These are phyloP conservation scores for Zymoseptoria ardabiliae DNA, from an alignment of 2,329 filamentous ascomycete species.

Conservation along the genomic window DNA sequence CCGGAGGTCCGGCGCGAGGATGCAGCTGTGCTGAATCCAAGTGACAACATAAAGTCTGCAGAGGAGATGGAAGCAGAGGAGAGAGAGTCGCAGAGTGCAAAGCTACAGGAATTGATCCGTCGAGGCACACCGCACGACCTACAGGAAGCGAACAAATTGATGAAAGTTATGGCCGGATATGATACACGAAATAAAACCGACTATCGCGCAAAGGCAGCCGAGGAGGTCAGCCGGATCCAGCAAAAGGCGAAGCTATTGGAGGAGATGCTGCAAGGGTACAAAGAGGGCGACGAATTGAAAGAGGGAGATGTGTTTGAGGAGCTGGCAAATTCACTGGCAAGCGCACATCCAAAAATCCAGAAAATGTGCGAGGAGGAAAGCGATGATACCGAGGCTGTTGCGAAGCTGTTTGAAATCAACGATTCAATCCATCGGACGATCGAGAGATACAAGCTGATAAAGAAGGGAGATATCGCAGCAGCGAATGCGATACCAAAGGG, in stretches of 20 bases:
- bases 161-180: conserved; percentile 99
- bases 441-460: conserved; percentile 89
- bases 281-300: conserved; percentile 69
- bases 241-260: conserved; percentile 89
- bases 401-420: conserved; percentile 93
- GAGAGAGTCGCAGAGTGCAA: conserved; percentile 89
- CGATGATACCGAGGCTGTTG: conserved; percentile 90
- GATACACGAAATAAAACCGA: conserved; percentile 94
- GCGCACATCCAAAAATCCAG: conserved; percentile 95
- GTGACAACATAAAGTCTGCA: conserved; percentile 89
- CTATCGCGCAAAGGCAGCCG: conserved; percentile 93
- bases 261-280: conserved; percentile 81
- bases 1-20: conserved; percentile 88
- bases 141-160: conserved; percentile 92
- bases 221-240: conserved; percentile 90
- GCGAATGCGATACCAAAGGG: conserved; percentile 79
- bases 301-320: conserved; percentile 70
- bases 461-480: conserved; percentile 83
- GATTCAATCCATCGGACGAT: conserved; percentile 97
- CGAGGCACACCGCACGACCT: conserved; percentile 85
- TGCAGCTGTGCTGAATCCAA: conserved; percentile 92
- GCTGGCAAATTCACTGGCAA: conserved; percentile 79
- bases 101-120: conserved; percentile 91
- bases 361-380: conserved; percentile 99
- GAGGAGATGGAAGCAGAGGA: conserved; percentile 99